Evolutionary conservation across 1,284 basidiomycete species (phyloP), one percentile per base, ranked within the genome.

Genomic region (Trametes pubescens): DNA sequence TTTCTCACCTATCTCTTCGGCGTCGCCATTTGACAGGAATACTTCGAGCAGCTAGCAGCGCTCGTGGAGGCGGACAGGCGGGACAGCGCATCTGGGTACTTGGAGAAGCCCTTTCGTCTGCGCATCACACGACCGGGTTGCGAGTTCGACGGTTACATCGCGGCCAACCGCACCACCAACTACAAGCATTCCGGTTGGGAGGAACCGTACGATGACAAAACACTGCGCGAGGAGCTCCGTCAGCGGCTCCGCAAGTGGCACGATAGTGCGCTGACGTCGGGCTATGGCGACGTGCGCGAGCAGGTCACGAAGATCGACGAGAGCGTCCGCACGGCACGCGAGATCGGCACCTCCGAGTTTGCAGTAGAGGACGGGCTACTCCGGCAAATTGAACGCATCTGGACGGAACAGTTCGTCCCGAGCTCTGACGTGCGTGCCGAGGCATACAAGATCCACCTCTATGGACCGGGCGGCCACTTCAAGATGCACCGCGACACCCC

Each of bases 401-500:
- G 75, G 75, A 52, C 38, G n/a, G 51, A 66, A 24, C 34, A 66
- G 38, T 75, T 76, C 62, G 57, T 68, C 24, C 71, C 72, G 3
- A 51, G 49, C 32, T 11, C 29, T 40, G 35, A n/a, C 13, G 47
- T 48, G 24, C 47, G 47, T 24, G 47, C 47, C 4, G 24, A 48
- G 47, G 24, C 47, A 13, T 48, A 48, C 47, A 48, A 48, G 24
- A 48, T 48, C 24, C 47, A 48, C 13, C 24, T 48, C 8, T 48
- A 48, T 14, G 47, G 47, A 14, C 47, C 47, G 9, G 69, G 68
- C 10, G 76, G 72, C 4, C 72, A 75, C 51, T 77, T 77, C 66
- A 64, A 68, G 51, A 18, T 66, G 14, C 76, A 77, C 51, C 71
- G 72, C 11, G 75, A 77, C 57, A 77, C 76, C 1, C 76, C 72